phyloP scores from a whole-genome alignment of 176 grass and related monocot species.

The Avena atlantica region DNA sequence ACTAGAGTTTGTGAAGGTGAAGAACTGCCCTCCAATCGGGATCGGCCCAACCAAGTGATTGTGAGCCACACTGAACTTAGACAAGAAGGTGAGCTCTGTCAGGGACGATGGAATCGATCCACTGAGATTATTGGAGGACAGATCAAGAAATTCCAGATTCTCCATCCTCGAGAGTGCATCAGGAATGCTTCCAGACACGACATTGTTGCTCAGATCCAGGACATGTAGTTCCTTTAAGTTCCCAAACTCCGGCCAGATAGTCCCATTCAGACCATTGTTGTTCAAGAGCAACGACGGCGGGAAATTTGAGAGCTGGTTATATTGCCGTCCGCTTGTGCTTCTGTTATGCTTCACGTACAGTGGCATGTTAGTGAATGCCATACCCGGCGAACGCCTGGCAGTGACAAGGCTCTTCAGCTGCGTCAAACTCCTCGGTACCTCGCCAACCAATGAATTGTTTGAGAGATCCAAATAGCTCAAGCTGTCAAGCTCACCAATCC shows the following conservation, averaged over 20 bases:
- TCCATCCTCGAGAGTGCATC: slow-evolving; percentile 75
- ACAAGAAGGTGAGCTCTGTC: slow-evolving; percentile 84
- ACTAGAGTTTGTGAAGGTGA: slow-evolving; percentile 91
- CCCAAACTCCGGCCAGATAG: slow-evolving; percentile 84
- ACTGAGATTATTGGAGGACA: slow-evolving; percentile 84
- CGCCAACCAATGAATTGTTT: slow-evolving; percentile 80
- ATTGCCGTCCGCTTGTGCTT: slow-evolving; percentile 74
- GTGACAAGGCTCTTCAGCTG: slow-evolving; percentile 75
- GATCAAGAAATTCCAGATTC: slow-evolving; percentile 91
- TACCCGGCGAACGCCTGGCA: slow-evolving; percentile 35
- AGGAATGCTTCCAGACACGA: slow-evolving; percentile 75
- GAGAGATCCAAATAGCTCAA: slow-evolving; percentile 92
- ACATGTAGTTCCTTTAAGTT: slow-evolving; percentile 86
- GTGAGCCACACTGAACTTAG: slow-evolving; percentile 92
- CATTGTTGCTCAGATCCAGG: slow-evolving; percentile 88
- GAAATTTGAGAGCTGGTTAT: slow-evolving; percentile 95
- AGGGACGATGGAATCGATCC: slow-evolving; percentile 80
- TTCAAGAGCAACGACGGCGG: slow-evolving; percentile 83
- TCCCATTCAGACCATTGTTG: slow-evolving; percentile 75
- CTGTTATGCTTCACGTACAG: slow-evolving; percentile 92
- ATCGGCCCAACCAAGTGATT: slow-evolving; percentile 75
- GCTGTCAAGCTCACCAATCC: slow-evolving; percentile 71
- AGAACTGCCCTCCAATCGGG: slow-evolving; percentile 79
- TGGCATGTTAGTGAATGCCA: slow-evolving; percentile 65
- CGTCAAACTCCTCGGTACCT: slow-evolving; percentile 75